phyloP scores from a whole-genome alignment of 1,284 basidiomycete genomes.

The Trichosporon sp. region DNA sequence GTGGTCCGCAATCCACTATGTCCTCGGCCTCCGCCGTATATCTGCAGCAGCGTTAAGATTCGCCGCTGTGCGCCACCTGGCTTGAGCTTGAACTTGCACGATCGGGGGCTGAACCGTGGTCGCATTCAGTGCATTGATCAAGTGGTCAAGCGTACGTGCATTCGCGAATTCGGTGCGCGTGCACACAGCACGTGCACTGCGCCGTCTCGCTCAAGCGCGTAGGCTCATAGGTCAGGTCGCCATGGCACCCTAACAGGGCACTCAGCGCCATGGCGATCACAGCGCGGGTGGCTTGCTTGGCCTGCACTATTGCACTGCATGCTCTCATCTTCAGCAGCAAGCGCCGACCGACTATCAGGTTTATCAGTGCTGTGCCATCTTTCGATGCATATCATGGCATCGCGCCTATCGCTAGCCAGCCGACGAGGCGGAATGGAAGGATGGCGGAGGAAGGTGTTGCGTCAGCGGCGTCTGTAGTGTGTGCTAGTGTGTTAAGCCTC shows the following conservation, averaged over 20 bases:
- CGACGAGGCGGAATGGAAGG: not conserved
- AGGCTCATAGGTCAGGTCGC: too few relatives aligned
- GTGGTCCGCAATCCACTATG: not conserved
- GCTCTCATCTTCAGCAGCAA: too few relatives aligned
- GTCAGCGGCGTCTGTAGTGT: not conserved
- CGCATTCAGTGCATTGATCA: not conserved
- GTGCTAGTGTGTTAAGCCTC: too few relatives aligned
- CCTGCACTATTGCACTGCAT: too few relatives aligned
- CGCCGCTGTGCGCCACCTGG: not conserved
- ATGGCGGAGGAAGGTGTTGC: not conserved
- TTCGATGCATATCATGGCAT: not conserved
- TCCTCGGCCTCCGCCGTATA: not conserved
- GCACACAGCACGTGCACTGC: too few relatives aligned
- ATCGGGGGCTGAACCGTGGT: not conserved
- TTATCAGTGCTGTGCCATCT: too few relatives aligned
- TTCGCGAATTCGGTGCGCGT: too few relatives aligned
- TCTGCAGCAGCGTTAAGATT: not conserved
- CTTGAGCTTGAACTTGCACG: not conserved
- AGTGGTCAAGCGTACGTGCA: not conserved
- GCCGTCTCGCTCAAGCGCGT: not conserved
- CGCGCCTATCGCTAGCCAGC: not conserved
- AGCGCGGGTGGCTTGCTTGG: too few relatives aligned
- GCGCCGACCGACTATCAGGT: too few relatives aligned
- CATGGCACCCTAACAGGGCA: too few relatives aligned
- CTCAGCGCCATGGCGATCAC: too few relatives aligned